These are phyloP conservation scores for Lentinula sp. DNA, from an alignment of 768 basidiomycete genomes.

Conservation along the genomic window DNA sequence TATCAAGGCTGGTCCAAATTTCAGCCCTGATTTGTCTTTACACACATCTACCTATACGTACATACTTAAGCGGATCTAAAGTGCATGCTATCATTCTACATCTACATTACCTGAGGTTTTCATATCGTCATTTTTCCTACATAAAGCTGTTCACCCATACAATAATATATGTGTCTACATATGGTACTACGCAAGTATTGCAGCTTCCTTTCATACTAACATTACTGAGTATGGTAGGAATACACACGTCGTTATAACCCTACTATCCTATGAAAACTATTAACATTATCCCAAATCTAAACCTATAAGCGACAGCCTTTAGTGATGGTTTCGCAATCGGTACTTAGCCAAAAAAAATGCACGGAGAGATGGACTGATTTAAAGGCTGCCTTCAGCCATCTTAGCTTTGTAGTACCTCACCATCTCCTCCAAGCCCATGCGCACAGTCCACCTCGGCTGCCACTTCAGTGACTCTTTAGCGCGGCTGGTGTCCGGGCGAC, in stretches of 20 bases:
- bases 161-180: not conserved
- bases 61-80: not conserved
- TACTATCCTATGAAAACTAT: too few relatives aligned
- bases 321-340: too few relatives aligned
- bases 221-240: too few relatives aligned
- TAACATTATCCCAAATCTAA: too few relatives aligned
- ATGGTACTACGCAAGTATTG: too few relatives aligned
- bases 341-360: too few relatives aligned
- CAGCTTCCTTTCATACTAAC: too few relatives aligned
- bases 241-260: too few relatives aligned
- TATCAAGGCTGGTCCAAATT: too few relatives aligned
- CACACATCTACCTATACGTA: not conserved
- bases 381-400: slow-evolving; percentile 80
- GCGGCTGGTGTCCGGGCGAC: slow-evolving; percentile 87
- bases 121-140: not conserved
- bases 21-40: too few relatives aligned
- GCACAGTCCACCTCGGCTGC: slow-evolving; percentile 91
- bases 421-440: slow-evolving; percentile 94
- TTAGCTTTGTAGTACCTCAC: slow-evolving; percentile 88
- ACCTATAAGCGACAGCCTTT: too few relatives aligned
- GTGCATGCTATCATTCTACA: not conserved
- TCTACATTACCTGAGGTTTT: not conserved
- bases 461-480: slow-evolving; percentile 81
- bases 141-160: not conserved
- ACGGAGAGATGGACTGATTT: slow-evolving; percentile 7